A percentile compares a stretch with the other conserved stretches of the same genome.
Evolutionary conservation across 2,329 filamentous ascomycete species (phyloP).

Genomic region (Aspergillus versicolor): DNA sequence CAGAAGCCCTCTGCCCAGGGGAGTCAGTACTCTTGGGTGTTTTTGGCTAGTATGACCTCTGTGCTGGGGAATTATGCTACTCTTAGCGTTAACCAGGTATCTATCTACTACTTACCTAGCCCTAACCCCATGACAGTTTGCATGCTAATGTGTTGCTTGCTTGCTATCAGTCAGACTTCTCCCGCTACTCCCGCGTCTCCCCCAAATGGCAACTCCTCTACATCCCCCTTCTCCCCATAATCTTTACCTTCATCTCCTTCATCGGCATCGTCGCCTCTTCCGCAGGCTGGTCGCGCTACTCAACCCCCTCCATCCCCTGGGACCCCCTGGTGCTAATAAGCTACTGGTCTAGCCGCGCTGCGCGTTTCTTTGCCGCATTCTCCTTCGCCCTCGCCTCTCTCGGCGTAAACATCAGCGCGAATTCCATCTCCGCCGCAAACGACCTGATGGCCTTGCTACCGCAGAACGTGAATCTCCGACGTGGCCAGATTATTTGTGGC

Average conservation of each 20-base stretch:
- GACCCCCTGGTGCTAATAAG: constrained; percentile 44
- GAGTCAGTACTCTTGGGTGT: constrained; percentile 54
- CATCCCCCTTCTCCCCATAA: constrained; percentile 51
- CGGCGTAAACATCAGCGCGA: constrained; percentile 58
- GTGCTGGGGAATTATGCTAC: constrained; percentile 54
- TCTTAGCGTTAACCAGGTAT: constrained; percentile 50
- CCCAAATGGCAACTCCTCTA: constrained; percentile 53
- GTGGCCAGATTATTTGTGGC: constrained; percentile 57
- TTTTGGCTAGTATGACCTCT: constrained; percentile 51
- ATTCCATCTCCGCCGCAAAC: constrained; percentile 50
- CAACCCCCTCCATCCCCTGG: constrained; percentile 40
- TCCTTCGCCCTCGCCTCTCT: constrained; percentile 57
- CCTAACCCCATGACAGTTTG: background rate
- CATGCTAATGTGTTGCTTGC: background rate
- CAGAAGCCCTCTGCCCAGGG: constrained; percentile 49
- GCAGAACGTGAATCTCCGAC: constrained; percentile 55
- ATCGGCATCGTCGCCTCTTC: constrained; percentile 46
- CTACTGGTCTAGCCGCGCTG: constrained; percentile 40
- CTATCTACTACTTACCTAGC: background rate
- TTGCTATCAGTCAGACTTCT: constrained; percentile 53
- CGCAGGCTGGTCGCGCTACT: constrained; percentile 39
- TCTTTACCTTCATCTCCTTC: constrained; percentile 55
- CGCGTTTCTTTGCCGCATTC: constrained; percentile 52
- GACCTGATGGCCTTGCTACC: constrained; percentile 58
- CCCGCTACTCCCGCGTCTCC: constrained; percentile 49